Conservation (phyloP, 352 stramenopile species). For the Phytopythium vexans region DNA sequence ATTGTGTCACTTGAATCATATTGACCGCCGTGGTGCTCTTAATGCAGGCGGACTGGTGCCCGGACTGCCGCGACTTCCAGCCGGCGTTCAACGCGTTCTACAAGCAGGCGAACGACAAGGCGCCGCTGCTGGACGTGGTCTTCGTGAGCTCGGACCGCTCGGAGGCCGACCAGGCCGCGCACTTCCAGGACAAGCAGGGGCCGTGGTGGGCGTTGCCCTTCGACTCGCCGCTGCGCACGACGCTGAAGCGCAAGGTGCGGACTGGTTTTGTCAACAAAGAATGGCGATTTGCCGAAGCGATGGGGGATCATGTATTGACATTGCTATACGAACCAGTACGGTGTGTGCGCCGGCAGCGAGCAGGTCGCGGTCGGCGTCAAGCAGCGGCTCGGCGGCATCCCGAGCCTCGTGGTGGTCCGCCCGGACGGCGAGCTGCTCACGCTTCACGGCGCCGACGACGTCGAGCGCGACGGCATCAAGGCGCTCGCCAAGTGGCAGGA, state of each 20-base stretch:
- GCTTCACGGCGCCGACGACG: constrained; percentile 52
- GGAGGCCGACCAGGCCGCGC: constrained; percentile 44
- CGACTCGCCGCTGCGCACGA: constrained; percentile 48
- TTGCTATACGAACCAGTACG: constrained; percentile 28
- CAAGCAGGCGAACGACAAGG: constrained; percentile 31
- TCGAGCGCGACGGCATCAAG: constrained; percentile 50
- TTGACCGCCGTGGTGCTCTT: background rate
- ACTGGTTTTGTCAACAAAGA: background rate
- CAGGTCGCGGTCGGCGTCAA: constrained; percentile 46
- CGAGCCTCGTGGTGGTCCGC: constrained; percentile 69
- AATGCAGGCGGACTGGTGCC: constrained; percentile 78
- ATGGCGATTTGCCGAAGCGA: background rate
- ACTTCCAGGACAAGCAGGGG: constrained; percentile 74
- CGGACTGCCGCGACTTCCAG: constrained; percentile 78
- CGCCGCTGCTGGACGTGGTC: constrained; percentile 54
- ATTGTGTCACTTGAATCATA: background rate
- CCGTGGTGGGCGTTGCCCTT: constrained; percentile 78
- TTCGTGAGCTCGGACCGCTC: constrained; percentile 76
- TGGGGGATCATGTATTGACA: background rate
- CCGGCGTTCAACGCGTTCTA: constrained; percentile 77
- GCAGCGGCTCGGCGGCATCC: constrained; percentile 66
- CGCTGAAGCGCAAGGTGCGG: constrained; percentile 73
- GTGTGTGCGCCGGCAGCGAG: constrained; percentile 69
- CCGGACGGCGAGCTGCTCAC: constrained; percentile 63
- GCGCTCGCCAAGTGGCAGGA: constrained; percentile 44